Conservation (phyloP, 805 yeast genomes). For the Candida silvicultrix region DNA sequence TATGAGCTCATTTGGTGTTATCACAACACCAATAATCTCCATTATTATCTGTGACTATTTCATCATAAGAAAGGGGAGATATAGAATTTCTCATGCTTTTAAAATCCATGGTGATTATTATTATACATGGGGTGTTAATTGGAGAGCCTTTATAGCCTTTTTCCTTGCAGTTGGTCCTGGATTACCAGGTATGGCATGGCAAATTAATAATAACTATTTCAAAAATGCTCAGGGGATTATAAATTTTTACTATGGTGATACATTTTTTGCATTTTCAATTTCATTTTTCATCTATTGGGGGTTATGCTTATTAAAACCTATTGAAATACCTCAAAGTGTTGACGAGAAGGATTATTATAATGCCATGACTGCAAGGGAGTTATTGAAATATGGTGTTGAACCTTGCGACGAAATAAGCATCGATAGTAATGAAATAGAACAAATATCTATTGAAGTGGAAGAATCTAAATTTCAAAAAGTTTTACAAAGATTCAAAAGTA, state of each 20-base stretch:
- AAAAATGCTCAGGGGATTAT: constrained; percentile 28
- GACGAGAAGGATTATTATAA: constrained; percentile 36
- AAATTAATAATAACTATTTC: constrained; percentile 23
- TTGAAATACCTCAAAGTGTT: constrained; percentile 24
- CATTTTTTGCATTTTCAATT: constrained; percentile 34
- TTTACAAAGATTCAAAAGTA: not conserved
- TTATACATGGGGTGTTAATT: constrained; percentile 35
- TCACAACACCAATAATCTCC: constrained; percentile 29
- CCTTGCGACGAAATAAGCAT: not conserved
- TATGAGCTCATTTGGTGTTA: constrained; percentile 29
- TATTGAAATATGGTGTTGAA: constrained; percentile 5
- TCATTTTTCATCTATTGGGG: constrained; percentile 32
- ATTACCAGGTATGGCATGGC: constrained; percentile 40
- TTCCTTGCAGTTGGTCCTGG: constrained; percentile 38
- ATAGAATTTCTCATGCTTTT: constrained; percentile 31
- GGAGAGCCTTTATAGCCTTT: constrained; percentile 34
- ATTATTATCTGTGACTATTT: constrained; percentile 33
- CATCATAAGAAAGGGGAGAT: constrained; percentile 26
- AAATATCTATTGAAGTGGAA: not conserved
- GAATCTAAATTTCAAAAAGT: not conserved
- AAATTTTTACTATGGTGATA: constrained; percentile 37
- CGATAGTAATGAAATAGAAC: not conserved
- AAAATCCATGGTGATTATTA: constrained; percentile 25
- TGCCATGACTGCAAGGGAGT: constrained; percentile 30
- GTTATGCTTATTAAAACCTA: constrained; percentile 30